A percentile compares a stretch with the other conserved stretches of the same genome.
Evolutionary conservation across 148 eudicot species (phyloP).

Genomic region (Rhododendron molle): DNA sequence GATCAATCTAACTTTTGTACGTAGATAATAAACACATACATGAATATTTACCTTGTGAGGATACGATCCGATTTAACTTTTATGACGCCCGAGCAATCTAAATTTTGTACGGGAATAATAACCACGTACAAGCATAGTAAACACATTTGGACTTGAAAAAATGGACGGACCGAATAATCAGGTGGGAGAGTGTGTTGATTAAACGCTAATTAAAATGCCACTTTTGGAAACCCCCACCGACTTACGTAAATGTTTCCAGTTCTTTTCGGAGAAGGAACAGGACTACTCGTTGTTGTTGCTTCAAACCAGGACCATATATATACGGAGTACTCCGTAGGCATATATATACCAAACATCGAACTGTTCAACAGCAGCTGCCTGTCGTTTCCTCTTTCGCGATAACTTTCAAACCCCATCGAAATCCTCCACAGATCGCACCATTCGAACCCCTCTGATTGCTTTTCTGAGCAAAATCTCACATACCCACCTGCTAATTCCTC

Average conservation of each 20-base stretch:
- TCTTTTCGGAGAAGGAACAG: not conserved
- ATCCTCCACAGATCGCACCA: not conserved
- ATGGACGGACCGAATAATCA: no score
- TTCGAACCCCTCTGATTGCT: not conserved
- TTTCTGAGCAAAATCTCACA: not conserved
- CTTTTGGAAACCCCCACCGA: not conserved
- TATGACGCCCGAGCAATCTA: no score
- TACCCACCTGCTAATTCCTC: not conserved
- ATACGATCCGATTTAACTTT: no score
- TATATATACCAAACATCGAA: not conserved
- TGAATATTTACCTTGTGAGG: no score
- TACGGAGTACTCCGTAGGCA: not conserved
- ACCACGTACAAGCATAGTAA: no score
- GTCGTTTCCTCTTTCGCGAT: not conserved
- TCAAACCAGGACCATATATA: not conserved
- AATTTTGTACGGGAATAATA: no score
- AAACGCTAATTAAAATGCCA: not conserved
- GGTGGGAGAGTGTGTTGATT: no score
- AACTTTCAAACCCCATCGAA: not conserved
- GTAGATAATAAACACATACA: no score
- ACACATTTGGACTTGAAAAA: no score
- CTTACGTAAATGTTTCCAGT: not conserved
- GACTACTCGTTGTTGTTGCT: not conserved
- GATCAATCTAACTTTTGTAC: no score
- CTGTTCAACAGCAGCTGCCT: not conserved